These are phyloP conservation scores for Naganishia vishniacii DNA, from an alignment of 768 basidiomycete genomes.

Conservation along the genomic window DNA sequence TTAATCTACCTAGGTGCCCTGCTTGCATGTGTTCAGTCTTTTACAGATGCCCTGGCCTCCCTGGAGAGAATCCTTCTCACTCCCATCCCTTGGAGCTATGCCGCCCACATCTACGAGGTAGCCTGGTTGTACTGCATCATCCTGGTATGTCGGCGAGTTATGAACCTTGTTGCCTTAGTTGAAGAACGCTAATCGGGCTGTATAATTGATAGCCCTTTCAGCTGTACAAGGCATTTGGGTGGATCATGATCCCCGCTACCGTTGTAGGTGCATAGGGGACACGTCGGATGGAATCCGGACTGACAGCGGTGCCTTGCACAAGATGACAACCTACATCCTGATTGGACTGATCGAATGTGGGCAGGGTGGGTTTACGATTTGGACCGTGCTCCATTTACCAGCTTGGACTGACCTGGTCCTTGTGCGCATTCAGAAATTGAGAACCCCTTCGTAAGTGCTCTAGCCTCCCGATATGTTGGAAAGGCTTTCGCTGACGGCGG, in stretches of 20 bases:
- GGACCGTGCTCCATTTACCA: too few species aligned
- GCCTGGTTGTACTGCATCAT: slow-evolving; percentile 44
- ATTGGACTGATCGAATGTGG: slow-evolving; percentile 32
- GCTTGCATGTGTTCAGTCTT: slow-evolving; percentile 30
- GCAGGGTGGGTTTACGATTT: slow-evolving; percentile 26
- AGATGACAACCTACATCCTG: slow-evolving; percentile 43
- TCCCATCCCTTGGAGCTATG: slow-evolving; percentile 45
- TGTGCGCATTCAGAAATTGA: too few species aligned
- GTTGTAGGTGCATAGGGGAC: slow-evolving; percentile 39
- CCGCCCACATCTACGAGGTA: slow-evolving; percentile 44
- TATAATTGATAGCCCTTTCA: slow-evolving; percentile 44
- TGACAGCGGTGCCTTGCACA: not conserved
- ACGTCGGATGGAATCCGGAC: too few species aligned
- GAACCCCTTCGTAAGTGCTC: slow-evolving; percentile 27
- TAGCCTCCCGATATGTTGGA: too few species aligned
- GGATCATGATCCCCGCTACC: slow-evolving; percentile 44
- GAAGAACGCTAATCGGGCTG: too few species aligned
- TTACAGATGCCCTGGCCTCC: slow-evolving; percentile 37
- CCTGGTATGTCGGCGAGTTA: slow-evolving; percentile 27
- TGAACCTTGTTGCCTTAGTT: too few species aligned
- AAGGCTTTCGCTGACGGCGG: not conserved
- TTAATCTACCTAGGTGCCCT: slow-evolving; percentile 30
- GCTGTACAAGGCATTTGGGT: slow-evolving; percentile 42
- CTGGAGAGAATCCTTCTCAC: slow-evolving; percentile 46
- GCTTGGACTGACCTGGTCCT: too few species aligned